phyloP scores from a whole-genome alignment of 2,329 filamentous ascomycete genomes.

The Claviceps sp. region DNA sequence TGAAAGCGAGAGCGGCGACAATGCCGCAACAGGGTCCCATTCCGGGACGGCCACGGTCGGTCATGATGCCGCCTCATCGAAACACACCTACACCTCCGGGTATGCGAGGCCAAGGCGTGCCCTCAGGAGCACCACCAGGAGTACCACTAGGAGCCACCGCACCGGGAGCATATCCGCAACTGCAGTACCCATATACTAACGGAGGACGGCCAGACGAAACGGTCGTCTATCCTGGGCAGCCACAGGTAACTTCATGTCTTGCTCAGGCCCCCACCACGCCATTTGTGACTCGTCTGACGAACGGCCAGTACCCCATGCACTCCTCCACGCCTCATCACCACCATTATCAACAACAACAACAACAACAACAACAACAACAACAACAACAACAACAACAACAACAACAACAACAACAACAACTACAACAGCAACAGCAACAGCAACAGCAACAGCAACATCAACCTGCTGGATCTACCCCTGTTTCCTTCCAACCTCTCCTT shows the following conservation, averaged over 20 bases:
- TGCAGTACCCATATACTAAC: conserved; percentile 17
- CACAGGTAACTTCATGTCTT: conserved; percentile 13
- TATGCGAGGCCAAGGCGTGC: conserved; percentile 16
- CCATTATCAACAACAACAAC: conserved; percentile 21
- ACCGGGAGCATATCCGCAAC: conserved; percentile 11
- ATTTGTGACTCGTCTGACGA: not conserved
- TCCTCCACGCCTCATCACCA: conserved; percentile 17
- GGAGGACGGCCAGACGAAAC: conserved; percentile 16
- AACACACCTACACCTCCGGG: conserved; percentile 63
- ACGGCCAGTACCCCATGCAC: conserved; percentile 21
- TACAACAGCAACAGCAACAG: too few relatives aligned
- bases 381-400: conserved; percentile 24
- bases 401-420: conserved; percentile 24
- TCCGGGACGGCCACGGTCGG: conserved; percentile 34
- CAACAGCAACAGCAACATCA: conserved; percentile 26
- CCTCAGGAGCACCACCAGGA: conserved; percentile 11
- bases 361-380: conserved; percentile 24
- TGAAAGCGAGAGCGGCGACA: conserved; percentile 58
- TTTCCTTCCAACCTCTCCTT: conserved; percentile 29
- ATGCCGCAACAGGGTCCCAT: conserved; percentile 38
- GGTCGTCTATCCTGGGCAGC: conserved; percentile 13
- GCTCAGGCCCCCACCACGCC: not conserved
- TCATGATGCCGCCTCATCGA: conserved; percentile 45
- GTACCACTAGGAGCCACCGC: too few relatives aligned
- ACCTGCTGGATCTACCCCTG: conserved; percentile 20